Conservation (phyloP, 208 protist genomes). For the Leishmania amazonensis region DNA sequence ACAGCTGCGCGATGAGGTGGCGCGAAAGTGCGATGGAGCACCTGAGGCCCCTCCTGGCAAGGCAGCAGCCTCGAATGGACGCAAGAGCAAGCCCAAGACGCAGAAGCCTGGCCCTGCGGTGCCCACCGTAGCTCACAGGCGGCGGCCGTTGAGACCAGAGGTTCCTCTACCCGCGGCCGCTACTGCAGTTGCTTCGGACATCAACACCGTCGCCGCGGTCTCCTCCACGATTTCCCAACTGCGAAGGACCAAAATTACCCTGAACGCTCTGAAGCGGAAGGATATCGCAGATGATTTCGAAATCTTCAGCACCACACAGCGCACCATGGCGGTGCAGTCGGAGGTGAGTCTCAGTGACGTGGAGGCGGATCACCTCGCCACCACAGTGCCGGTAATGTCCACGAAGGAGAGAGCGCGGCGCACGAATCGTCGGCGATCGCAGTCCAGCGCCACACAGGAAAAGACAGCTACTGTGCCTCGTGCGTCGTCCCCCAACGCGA, state of each 20-base stretch:
- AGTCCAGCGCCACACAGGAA: background rate
- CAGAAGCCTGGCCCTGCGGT: background rate
- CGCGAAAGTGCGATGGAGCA: background rate
- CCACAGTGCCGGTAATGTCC: slow-evolving; percentile 37
- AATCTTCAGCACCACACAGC: slow-evolving; percentile 50
- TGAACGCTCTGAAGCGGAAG: slow-evolving; percentile 79
- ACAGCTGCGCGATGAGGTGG: slow-evolving; percentile 19
- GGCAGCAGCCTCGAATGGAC: background rate
- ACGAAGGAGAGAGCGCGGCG: slow-evolving; percentile 3
- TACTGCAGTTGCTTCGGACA: background rate
- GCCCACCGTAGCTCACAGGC: background rate
- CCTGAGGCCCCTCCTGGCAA: background rate
- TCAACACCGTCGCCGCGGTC: background rate
- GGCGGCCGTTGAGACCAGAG: background rate
- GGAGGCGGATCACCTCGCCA: slow-evolving; percentile 31
- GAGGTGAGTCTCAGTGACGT: slow-evolving; percentile 24
- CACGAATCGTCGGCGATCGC: background rate
- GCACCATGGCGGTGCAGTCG: slow-evolving; percentile 7
- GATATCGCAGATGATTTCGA: slow-evolving; percentile 76
- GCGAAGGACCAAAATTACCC: slow-evolving; percentile 64
- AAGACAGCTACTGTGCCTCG: background rate
- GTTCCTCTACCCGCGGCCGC: background rate
- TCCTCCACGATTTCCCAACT: slow-evolving; percentile 21
- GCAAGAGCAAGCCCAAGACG: slow-evolving; percentile 6
- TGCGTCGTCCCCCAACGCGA: background rate